Percentiles rank a stretch among this genome's conserved stretches.
These are phyloP conservation scores for Globisporangium orthogonon DNA, from an alignment of 352 stramenopile species.

Conservation along the genomic window DNA sequence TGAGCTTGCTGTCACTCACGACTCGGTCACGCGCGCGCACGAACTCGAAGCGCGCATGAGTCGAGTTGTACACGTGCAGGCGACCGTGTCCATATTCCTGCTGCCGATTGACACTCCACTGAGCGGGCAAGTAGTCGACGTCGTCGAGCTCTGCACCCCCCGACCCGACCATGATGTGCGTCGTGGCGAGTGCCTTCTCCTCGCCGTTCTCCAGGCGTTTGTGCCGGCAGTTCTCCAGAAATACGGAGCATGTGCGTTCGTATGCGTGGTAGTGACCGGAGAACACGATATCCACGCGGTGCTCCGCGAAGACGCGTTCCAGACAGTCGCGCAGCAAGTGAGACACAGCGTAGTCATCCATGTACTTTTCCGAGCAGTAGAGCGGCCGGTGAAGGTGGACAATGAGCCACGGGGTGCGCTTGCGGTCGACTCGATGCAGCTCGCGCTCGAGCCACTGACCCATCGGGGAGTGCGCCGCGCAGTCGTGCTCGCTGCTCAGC, in stretches of 20 bases:
- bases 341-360: conserved; percentile 9
- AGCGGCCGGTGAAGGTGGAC: conserved; percentile 23
- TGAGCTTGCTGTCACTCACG: conserved; percentile 27
- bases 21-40: conserved; percentile 19
- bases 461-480: conserved; percentile 9
- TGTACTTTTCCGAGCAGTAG: conserved; percentile 21
- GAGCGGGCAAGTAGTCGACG: conserved; percentile 12
- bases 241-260: conserved; percentile 25
- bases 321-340: conserved; percentile 14
- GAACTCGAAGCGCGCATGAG: conserved; percentile 34
- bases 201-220: conserved; percentile 2
- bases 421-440: conserved; percentile 16
- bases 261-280: conserved; percentile 24
- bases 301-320: conserved; percentile 15
- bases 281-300: conserved; percentile 23
- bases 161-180: conserved; percentile 41
- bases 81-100: conserved; percentile 33
- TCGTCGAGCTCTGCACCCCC: conserved; percentile 34
- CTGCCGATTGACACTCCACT: conserved; percentile 21
- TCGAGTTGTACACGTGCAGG: conserved; percentile 32
- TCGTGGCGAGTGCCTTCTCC: conserved; percentile 16
- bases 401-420: conserved; percentile 21
- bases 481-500: conserved; percentile 26
- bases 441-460: conserved; percentile 21
- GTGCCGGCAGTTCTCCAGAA: conserved; percentile 14